Evolutionary conservation across 2,329 filamentous ascomycete genomes (phyloP).

Genomic region (Colletotrichum sp.): DNA sequence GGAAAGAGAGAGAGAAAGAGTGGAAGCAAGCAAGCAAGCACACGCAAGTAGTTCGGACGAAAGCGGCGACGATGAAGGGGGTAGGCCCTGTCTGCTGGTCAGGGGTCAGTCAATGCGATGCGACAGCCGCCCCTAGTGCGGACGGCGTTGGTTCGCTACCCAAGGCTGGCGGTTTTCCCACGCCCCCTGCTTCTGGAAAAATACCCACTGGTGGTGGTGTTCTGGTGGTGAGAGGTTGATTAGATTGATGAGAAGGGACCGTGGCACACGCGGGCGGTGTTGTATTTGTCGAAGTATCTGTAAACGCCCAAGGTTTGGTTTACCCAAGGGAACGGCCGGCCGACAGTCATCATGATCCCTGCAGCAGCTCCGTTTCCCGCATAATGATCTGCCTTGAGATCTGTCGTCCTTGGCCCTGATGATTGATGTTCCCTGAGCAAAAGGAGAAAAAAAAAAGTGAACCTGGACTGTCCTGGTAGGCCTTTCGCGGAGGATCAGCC

Average conservation of each 20-base stretch:
- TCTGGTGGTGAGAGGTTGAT: constrained; percentile 18
- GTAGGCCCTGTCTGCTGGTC: neutral
- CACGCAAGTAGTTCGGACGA: constrained; percentile 20
- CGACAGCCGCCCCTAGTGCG: constrained; percentile 16
- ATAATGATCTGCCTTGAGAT: constrained; percentile 3
- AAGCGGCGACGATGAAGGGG: neutral
- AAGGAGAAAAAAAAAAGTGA: neutral
- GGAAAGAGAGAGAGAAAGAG: neutral
- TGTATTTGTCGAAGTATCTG: neutral
- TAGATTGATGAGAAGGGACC: neutral
- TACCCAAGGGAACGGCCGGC: neutral
- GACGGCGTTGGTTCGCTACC: neutral
- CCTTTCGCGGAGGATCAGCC: constrained; percentile 4
- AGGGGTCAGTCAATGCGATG: constrained; percentile 20
- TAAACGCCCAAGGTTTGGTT: constrained; percentile 1
- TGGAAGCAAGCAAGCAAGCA: neutral
- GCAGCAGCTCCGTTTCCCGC: neutral
- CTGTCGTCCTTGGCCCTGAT: neutral
- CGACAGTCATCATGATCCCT: constrained; percentile 4
- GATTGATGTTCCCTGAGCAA: neutral
- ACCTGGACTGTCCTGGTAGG: neutral
- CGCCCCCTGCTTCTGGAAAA: constrained; percentile 4
- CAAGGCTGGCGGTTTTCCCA: neutral
- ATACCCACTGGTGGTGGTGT: constrained; percentile 6
- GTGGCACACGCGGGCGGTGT: neutral